These are phyloP conservation scores for Triticum urartu DNA, from an alignment of 176 grass and related monocot genomes.

Conservation along the genomic window DNA sequence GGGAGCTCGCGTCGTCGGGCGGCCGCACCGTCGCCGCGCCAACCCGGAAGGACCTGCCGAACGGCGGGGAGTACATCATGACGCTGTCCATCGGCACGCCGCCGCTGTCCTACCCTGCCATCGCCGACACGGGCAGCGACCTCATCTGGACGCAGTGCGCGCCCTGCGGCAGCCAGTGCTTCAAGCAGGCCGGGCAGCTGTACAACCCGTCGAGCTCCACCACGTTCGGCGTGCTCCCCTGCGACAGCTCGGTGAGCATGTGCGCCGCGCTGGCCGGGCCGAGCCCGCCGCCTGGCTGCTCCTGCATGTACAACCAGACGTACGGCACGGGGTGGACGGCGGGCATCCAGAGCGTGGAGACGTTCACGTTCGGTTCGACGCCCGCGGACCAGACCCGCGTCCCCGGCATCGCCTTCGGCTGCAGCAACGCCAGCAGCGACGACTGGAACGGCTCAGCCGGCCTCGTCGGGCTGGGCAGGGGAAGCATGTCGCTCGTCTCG, in stretches of 20 bases:
- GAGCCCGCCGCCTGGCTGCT: constrained; percentile 28
- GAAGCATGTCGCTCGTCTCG: constrained; percentile 53
- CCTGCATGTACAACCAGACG: constrained; percentile 62
- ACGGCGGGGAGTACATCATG: constrained; percentile 69
- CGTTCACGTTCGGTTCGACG: constrained; percentile 58
- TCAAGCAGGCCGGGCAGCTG: constrained; percentile 37
- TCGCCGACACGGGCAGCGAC: constrained; percentile 79
- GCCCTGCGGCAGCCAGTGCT: constrained; percentile 51
- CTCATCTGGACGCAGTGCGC: constrained; percentile 84
- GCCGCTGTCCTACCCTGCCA: constrained; percentile 45
- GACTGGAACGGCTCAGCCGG: constrained; percentile 45
- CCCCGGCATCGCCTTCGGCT: constrained; percentile 47
- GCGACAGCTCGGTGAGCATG: constrained; percentile 47
- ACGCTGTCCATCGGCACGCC: constrained; percentile 66
- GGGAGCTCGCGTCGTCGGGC: constrained; percentile 31
- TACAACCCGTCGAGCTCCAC: constrained; percentile 61
- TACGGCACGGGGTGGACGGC: constrained; percentile 67
- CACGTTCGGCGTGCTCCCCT: constrained; percentile 53
- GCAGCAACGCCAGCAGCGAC: constrained; percentile 49
- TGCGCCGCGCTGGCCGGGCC: constrained; percentile 13
- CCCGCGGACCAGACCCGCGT: constrained; percentile 22
- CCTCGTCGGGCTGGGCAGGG: constrained; percentile 59
- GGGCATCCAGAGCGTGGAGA: constrained; percentile 52
- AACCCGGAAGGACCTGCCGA: constrained; percentile 27
- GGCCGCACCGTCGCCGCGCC: constrained; percentile 24